A percentile compares a stretch with the other conserved stretches of the same genome.
These are phyloP conservation scores for Botryotinia narcissicola DNA, from an alignment of 2,329 filamentous ascomycete genomes.

Conservation along the genomic window DNA sequence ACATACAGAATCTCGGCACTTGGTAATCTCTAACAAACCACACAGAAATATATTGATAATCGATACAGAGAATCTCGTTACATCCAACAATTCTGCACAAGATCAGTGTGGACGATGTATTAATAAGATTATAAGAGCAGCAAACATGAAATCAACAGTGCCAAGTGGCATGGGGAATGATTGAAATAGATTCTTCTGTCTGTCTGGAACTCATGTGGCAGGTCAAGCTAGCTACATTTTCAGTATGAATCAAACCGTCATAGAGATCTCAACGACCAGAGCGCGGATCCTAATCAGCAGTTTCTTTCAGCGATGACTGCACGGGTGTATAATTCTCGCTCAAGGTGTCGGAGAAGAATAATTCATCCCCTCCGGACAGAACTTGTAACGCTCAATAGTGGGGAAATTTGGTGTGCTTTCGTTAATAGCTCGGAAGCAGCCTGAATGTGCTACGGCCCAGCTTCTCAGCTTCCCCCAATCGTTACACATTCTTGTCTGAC, in stretches of 20 bases:
- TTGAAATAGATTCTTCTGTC: not conserved
- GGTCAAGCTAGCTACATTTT: not conserved
- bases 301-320: not conserved
- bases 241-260: not conserved
- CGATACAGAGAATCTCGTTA: not conserved
- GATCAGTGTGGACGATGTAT: not conserved
- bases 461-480: conserved; percentile 2
- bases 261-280: not conserved
- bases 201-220: not conserved
- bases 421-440: conserved; percentile 10
- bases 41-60: not conserved
- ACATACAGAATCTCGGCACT: not conserved
- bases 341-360: not conserved
- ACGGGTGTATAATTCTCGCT: not conserved
- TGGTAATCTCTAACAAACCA: not conserved
- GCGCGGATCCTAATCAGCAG: not conserved
- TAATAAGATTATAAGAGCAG: not conserved
- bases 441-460: conserved; percentile 10
- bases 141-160: not conserved
- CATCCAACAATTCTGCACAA: not conserved
- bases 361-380: not conserved
- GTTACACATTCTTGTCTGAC: conserved; percentile 17
- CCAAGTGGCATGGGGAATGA: not conserved
- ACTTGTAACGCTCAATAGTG: not conserved
- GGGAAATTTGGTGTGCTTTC: not conserved